phyloP scores from a whole-genome alignment of 1,139 yeast genomes.

The Yamadazyma siamensis region DNA sequence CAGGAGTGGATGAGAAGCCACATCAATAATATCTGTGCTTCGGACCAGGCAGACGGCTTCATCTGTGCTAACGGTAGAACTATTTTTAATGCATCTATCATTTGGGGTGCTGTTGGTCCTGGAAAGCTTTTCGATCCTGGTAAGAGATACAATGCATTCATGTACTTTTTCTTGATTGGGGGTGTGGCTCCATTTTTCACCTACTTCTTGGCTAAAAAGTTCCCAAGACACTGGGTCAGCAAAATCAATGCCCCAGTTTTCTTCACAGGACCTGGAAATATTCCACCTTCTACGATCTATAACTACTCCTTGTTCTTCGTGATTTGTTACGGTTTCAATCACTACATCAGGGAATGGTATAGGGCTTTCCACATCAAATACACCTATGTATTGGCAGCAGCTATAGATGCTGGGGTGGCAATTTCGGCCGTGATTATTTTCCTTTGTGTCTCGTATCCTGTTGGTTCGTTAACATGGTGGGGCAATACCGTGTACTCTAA shows the following conservation, averaged over 20 bases:
- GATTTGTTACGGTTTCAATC: slow-evolving; percentile 24
- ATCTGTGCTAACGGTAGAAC: slow-evolving; percentile 48
- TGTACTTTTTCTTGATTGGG: slow-evolving; percentile 38
- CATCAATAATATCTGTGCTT: slow-evolving; percentile 35
- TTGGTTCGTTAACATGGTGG: slow-evolving; percentile 22
- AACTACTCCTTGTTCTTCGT: slow-evolving; percentile 35
- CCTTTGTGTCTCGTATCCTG: slow-evolving; percentile 48
- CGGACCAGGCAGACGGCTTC: slow-evolving; percentile 36
- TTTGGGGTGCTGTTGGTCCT: slow-evolving; percentile 67
- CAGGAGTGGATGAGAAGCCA: slow-evolving; percentile 30
- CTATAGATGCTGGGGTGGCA: slow-evolving; percentile 56
- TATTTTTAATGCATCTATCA: slow-evolving; percentile 50
- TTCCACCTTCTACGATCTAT: slow-evolving; percentile 40
- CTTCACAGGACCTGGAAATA: slow-evolving; percentile 31
- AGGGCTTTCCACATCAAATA: slow-evolving; percentile 34
- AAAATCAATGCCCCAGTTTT: slow-evolving; percentile 43
- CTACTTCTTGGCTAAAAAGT: slow-evolving; percentile 25
- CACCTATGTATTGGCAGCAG: slow-evolving; percentile 55
- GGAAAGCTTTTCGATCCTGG: slow-evolving; percentile 34
- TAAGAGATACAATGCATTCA: slow-evolving; percentile 29
- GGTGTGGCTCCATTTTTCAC: slow-evolving; percentile 30
- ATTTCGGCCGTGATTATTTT: slow-evolving; percentile 51
- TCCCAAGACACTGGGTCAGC: slow-evolving; percentile 12
- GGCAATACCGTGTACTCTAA: slow-evolving; percentile 4
- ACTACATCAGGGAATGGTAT: slow-evolving; percentile 7